Percentiles rank a stretch among this genome's conserved stretches.
These are phyloP conservation scores for Glonium stellatum DNA, from an alignment of 495 filamentous ascomycete species.

Conservation along the genomic window DNA sequence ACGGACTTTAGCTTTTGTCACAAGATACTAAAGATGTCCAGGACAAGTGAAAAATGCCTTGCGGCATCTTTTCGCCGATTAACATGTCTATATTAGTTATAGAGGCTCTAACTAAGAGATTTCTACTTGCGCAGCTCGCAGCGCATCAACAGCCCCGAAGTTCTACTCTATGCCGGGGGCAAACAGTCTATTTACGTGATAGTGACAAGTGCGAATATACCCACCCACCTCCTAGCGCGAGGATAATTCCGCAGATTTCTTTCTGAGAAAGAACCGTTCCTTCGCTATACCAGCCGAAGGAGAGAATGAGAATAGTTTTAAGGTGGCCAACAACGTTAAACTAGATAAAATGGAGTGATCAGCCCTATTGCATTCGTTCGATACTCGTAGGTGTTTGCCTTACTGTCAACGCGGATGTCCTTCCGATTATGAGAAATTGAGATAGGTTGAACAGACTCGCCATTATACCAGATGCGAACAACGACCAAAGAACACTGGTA, in stretches of 20 bases:
- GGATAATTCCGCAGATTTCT: slow-evolving; percentile 19
- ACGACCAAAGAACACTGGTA: slow-evolving; percentile 28
- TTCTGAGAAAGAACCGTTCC: slow-evolving; percentile 41
- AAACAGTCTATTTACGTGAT: slow-evolving; percentile 13
- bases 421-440: slow-evolving; percentile 31
- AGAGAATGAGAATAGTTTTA: slow-evolving; percentile 47
- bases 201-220: slow-evolving; percentile 28
- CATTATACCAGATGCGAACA: slow-evolving; percentile 33
- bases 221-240: slow-evolving; percentile 27
- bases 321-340: slow-evolving; percentile 50
- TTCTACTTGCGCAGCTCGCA: not conserved
- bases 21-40: too few species aligned
- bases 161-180: not conserved
- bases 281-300: slow-evolving; percentile 41
- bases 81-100: too few species aligned
- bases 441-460: slow-evolving; percentile 32
- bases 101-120: not conserved
- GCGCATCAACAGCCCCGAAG: not conserved
- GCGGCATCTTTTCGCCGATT: too few species aligned
- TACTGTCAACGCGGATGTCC: slow-evolving; percentile 27
- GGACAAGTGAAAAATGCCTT: too few species aligned
- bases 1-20: too few species aligned
- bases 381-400: not conserved
- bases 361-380: not conserved
- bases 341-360: not conserved